phyloP scores from a whole-genome alignment of 768 basidiomycete species.

The Suillus clintonianus region DNA sequence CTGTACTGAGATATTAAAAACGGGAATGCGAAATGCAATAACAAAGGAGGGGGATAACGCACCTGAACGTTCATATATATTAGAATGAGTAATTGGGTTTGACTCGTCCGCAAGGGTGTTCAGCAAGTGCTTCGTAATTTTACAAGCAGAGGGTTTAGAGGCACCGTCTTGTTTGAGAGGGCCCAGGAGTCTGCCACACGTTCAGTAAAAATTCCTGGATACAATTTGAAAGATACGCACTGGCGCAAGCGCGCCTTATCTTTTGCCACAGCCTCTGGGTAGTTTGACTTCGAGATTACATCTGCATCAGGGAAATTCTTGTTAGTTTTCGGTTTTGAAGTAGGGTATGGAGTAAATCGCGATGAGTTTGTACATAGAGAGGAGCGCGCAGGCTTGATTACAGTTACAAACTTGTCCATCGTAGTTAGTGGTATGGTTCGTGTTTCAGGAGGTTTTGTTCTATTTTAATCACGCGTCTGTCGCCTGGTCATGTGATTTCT shows the following conservation, averaged over 20 bases:
- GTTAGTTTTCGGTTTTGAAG: background rate
- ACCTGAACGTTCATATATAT: constrained; percentile 65
- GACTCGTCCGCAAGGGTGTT: constrained; percentile 59
- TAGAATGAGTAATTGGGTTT: constrained; percentile 81
- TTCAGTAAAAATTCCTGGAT: background rate
- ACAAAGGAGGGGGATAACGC: constrained; percentile 10
- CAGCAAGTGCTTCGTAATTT: constrained; percentile 62
- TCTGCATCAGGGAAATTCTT: background rate
- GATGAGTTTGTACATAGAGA: background rate
- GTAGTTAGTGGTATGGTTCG: background rate
- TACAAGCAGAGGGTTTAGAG: constrained; percentile 37
- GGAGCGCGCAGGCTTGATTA: constrained; percentile 18
- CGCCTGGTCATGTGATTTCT: background rate
- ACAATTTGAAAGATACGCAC: background rate
- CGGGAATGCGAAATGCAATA: background rate
- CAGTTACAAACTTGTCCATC: constrained; percentile 30
- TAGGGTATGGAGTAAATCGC: constrained; percentile 2
- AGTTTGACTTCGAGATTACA: background rate
- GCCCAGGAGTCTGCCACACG: constrained; percentile 25
- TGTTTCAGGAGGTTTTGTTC: constrained; percentile 4
- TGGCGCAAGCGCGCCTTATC: background rate
- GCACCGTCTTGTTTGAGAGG: constrained; percentile 31
- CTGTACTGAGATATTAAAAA: constrained; percentile 31
- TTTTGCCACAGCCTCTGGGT: constrained; percentile 1
- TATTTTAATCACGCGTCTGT: background rate